Conservation (phyloP, 768 basidiomycete species). For the Boletus reticulatus region DNA sequence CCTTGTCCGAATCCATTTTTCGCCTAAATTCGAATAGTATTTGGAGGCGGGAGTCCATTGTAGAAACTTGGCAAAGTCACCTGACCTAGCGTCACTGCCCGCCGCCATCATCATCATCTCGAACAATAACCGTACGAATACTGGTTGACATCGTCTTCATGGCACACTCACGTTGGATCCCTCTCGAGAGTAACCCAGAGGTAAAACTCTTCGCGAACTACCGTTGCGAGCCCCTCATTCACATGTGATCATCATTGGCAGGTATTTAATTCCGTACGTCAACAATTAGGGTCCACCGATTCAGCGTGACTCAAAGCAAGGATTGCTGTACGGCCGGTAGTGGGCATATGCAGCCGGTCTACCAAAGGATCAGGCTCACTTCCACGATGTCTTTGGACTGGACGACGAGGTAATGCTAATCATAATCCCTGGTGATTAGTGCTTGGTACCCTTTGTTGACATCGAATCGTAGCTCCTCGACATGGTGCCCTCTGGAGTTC, state of each 20-base stretch:
- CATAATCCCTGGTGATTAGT: background rate
- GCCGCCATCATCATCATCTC: no score
- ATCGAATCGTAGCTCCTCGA: conserved; percentile 51
- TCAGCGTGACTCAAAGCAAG: background rate
- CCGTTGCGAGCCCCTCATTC: conserved; percentile 1
- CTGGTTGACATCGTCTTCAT: conserved; percentile 7
- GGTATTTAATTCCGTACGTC: conserved; percentile 33
- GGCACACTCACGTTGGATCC: conserved; percentile 58
- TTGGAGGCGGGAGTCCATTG: no score
- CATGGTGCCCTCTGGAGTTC: conserved; percentile 70
- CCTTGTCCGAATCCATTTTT: no score
- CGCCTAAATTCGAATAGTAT: no score
- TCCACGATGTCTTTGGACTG: conserved; percentile 72
- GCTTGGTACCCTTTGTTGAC: background rate
- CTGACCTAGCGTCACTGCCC: background rate
- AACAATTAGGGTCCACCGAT: background rate
- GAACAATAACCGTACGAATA: background rate
- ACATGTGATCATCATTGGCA: conserved; percentile 1
- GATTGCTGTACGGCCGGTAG: conserved; percentile 29
- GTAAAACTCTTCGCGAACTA: conserved; percentile 24
- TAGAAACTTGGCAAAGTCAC: no score
- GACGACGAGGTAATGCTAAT: conserved; percentile 52
- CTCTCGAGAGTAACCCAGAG: conserved; percentile 74
- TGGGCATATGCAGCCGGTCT: conserved; percentile 75
- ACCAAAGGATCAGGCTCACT: conserved; percentile 45